Evolutionary conservation across 129 eudicot genomes (phyloP).

Genomic region (Helianthus tuberosus): DNA sequence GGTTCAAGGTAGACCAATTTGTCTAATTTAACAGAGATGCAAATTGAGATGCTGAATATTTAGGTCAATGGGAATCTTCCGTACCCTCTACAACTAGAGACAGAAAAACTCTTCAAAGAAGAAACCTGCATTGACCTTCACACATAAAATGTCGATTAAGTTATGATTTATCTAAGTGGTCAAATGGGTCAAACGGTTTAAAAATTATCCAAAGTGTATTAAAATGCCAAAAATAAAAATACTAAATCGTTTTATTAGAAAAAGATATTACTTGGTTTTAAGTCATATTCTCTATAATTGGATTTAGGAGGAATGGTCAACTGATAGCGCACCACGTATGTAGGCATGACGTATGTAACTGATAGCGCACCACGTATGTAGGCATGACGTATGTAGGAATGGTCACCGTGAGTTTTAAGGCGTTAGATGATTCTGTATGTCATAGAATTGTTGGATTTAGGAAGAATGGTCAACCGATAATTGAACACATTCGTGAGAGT

Average conservation of each 20-base stretch:
- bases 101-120: no score
- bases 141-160: not conserved
- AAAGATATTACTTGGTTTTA: no score
- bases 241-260: no score
- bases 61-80: no score
- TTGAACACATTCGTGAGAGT: not conserved
- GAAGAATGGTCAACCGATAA: not conserved
- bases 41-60: no score
- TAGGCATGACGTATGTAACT: no score
- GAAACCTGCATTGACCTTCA: not conserved
- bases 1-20: no score
- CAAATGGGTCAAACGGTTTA: not conserved
- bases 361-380: no score
- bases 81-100: no score
- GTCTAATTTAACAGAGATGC: no score
- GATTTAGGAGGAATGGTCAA: not conserved
- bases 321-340: not conserved
- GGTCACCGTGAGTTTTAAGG: not conserved
- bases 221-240: not conserved
- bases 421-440: not conserved
- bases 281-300: not conserved
- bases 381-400: no score
- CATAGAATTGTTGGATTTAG: not conserved
- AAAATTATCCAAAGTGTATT: not conserved
- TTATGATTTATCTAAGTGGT: slow-evolving; percentile 7